A percentile compares a stretch with the other conserved stretches of the same genome.
Conservation (phyloP, 2,329 filamentous ascomycete genomes). For the Colletotrichum camelliae region DNA sequence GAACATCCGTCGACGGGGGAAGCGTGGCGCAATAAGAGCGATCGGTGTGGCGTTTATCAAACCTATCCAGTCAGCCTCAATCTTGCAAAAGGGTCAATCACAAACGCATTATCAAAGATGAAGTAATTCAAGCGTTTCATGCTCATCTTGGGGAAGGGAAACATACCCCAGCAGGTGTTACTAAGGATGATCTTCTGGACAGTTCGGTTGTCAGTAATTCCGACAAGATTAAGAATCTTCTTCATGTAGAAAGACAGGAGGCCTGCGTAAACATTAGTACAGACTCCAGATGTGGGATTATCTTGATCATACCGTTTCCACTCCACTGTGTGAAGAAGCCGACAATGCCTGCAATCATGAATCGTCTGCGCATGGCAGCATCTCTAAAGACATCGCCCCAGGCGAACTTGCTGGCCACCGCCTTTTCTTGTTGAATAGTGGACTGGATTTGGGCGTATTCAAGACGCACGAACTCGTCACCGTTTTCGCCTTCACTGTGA, state of each 20-base stretch:
- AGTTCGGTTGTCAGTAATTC: constrained; percentile 39
- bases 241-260: not conserved
- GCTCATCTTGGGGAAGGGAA: not conserved
- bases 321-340: constrained; percentile 49
- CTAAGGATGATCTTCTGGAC: constrained; percentile 43
- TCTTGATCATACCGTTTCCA: constrained; percentile 36
- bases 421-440: constrained; percentile 51
- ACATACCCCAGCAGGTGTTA: constrained; percentile 38
- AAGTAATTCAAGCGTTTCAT: not conserved
- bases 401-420: constrained; percentile 48
- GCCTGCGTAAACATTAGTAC: not conserved
- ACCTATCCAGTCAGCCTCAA: not conserved
- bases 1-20: constrained; percentile 39
- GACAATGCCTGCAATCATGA: constrained; percentile 50
- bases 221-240: constrained; percentile 40
- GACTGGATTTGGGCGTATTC: constrained; percentile 63
- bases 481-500: constrained; percentile 55
- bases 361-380: constrained; percentile 44
- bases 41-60: constrained; percentile 40
- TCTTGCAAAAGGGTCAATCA: not conserved
- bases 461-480: constrained; percentile 56
- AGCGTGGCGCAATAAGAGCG: constrained; percentile 39
- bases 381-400: constrained; percentile 39
- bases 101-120: not conserved
- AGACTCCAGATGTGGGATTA: constrained; percentile 26